Base-by-base conservation (phyloP, 495 filamentous ascomycete genomes). In the Cenococcum geophilum region DNA sequence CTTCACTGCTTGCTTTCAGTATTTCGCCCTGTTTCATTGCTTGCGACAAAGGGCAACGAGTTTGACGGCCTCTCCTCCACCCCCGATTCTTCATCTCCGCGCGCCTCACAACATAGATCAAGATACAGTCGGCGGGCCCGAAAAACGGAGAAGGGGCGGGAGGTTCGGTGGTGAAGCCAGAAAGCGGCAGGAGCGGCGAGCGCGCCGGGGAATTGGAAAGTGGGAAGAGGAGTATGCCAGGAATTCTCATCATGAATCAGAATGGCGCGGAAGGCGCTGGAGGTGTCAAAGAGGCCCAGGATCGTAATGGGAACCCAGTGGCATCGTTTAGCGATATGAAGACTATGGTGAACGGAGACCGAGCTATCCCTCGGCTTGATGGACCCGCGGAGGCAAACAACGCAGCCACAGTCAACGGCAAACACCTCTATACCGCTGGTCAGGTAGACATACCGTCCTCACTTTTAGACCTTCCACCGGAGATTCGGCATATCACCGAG, bases 401-500 rank as follows among this genome's bases (percentile, higher is more conserved):
- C 48, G 52, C 50, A 23, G 21, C 53, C 36, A 37, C 20, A 11
- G 35, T 55, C n/a, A 66, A 71, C 48, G 66, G 66, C 32, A 36
- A 45, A 1, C 14, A 51, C 12, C 18, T 32, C 14, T 10, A 40
- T 27, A 35, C 27, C 32, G 14, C 59, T 40, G 58, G 45, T 9
- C 18, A 57, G 9, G 20, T 52, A 11, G 45, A 59, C 22, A 25
- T 58, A 35, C 42, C 61, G 20, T 32, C 66, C 20, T 60, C 62
- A 11, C 35, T 66, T 22, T 42, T 55, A 14, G 60, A 74, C 14
- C 43, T 68, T 9, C 86, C 86, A 0, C 89, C 89, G 36, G 86
- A 92, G 67, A 82, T 97, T 20, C 75, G 79, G 51, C 91, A 95
- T 63, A 88, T 96, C 59, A 88, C 88, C 0, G 66, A 65, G 25